Conservation (phyloP, 192 early-diverging fungal genomes). For the Umbelopsis vinacea region DNA sequence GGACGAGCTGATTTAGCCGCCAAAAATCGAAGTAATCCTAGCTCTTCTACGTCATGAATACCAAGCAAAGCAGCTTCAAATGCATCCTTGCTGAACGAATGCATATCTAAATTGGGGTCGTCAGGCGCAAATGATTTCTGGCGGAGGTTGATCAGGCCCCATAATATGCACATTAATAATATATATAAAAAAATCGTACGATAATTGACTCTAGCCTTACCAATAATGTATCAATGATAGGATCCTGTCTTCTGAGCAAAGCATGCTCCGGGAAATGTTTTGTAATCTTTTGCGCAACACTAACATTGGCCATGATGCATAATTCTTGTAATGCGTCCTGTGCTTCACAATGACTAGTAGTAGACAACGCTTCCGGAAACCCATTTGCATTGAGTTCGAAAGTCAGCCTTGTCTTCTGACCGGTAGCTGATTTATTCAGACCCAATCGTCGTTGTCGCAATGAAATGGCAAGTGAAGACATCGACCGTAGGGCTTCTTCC, state of each 20-base stretch:
- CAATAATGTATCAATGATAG: conserved; percentile 18
- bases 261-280: conserved; percentile 29
- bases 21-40: neutral
- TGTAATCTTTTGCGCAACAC: conserved; percentile 26
- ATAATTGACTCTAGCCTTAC: neutral
- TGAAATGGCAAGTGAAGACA: neutral
- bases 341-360: neutral
- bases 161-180: neutral
- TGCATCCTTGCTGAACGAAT: conserved; percentile 5
- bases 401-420: conserved; percentile 6
- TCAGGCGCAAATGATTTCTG: conserved; percentile 15
- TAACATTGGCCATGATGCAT: conserved; percentile 25
- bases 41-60: conserved; percentile 1
- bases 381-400: conserved; percentile 11
- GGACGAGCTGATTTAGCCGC: conserved; percentile 7
- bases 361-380: neutral
- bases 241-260: conserved; percentile 17
- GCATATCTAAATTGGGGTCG: conserved; percentile 1
- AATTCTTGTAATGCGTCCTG: conserved; percentile 23
- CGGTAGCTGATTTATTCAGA: neutral
- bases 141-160: neutral
- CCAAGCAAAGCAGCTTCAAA: conserved; percentile 12
- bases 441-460: conserved; percentile 1
- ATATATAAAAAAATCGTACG: no score
- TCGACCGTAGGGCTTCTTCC: neutral